Conservation (phyloP, 768 basidiomycete genomes). For the Sarcomyxa edulis region DNA sequence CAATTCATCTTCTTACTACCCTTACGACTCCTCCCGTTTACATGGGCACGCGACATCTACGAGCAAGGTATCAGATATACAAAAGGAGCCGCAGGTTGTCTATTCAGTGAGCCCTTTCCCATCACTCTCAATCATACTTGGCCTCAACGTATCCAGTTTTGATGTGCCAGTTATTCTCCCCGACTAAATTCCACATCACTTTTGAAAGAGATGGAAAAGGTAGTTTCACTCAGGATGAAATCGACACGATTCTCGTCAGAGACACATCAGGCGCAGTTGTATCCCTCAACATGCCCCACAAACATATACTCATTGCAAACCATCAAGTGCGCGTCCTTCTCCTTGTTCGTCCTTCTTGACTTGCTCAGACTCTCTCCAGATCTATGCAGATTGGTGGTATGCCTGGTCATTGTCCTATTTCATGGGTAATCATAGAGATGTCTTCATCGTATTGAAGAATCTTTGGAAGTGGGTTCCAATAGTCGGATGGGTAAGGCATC, state of each 20-base stretch:
- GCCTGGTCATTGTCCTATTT: conserved; percentile 81
- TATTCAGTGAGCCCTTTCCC: conserved; percentile 58
- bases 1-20: conserved; percentile 73
- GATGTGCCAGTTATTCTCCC: conserved; percentile 80
- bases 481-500: conserved; percentile 89
- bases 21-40: conserved; percentile 58
- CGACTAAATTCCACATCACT: conserved; percentile 65
- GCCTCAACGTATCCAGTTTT: conserved; percentile 53
- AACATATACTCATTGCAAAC: conserved; percentile 84
- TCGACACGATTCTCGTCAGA: conserved; percentile 50
- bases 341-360: neutral
- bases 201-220: conserved; percentile 70
- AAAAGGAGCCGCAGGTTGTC: conserved; percentile 75
- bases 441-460: conserved; percentile 92
- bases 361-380: conserved; percentile 28
- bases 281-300: conserved; percentile 66
- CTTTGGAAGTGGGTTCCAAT: conserved; percentile 81
- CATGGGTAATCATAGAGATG: conserved; percentile 52
- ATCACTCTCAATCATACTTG: neutral
- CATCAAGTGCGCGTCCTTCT: conserved; percentile 68
- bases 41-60: conserved; percentile 50
- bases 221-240: conserved; percentile 52
- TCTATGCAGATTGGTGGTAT: conserved; percentile 85
- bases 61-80: conserved; percentile 71
- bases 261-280: conserved; percentile 52